Base-by-base conservation (phyloP, 1,139 yeast genomes). In the Pichia cactophila region DNA sequence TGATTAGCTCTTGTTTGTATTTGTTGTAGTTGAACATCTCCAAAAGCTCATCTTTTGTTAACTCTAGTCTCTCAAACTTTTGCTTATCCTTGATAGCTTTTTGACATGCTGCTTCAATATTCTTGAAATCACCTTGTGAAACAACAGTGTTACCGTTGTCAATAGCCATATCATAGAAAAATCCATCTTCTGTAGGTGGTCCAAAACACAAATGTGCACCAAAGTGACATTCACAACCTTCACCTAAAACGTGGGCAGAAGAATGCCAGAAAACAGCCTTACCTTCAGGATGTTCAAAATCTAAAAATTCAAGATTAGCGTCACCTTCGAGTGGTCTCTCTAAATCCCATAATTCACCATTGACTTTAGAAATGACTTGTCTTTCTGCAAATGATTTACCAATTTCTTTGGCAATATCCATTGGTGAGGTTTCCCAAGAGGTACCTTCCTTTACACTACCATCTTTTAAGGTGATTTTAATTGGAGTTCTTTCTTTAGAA, bases 251-350 rank as follows among this genome's bases (percentile, higher is more conserved):
- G 71, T 94, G 99, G 50, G 99, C 99, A 59, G 96, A 85, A 5
- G 98, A 92, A 69, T 94, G 99, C 98, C 98, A 94, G 72, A 94
- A 94, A 44, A 92, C 98, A 58, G 82, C 82, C 67, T 83, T 87
- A 68, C 97, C 98, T 65, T 90, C 97, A 26, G 87, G 88, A 56
- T 81, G 67, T 42, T 81, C 84, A 70, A 94, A 94, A 62, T 83
- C 88, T 56, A 81, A 72, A 61, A 89, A 85, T 66, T 88, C 94
- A 58, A 94, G 73, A 43, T 70, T 67, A 46, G 78, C 72, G 58
- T 84, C 88, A 35, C 69, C 75, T 71, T 92, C 98, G 49, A 94
- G 74, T 17, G 97, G 97, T 70, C 98, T 85, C 56, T 85, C 94
- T 65, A 94, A 75, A 72, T 94, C 99, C 98, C 98, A 94, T 60